These are phyloP conservation scores for Corrigiola litoralis DNA, from an alignment of 179 eudicot genomes.

Conservation along the genomic window DNA sequence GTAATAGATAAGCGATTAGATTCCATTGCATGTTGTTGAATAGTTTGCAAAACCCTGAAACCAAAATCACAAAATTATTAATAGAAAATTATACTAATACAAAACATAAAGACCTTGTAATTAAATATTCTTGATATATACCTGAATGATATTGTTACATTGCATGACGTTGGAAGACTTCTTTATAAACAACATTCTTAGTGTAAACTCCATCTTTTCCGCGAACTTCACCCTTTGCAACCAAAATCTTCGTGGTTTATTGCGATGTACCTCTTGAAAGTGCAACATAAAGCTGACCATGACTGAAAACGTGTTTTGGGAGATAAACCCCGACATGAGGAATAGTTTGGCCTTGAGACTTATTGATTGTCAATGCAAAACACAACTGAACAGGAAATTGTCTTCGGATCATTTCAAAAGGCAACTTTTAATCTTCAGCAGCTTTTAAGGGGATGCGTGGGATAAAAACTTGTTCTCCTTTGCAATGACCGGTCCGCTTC, in stretches of 20 bases:
- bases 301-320: background rate
- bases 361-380: slow-evolving; percentile 10
- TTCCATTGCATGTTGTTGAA: no score
- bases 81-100: no score
- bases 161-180: no score
- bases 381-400: background rate
- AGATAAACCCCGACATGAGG: background rate
- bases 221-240: background rate
- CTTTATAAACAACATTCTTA: background rate
- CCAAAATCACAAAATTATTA: no score
- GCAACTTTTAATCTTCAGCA: background rate
- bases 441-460: background rate
- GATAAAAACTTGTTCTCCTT: background rate
- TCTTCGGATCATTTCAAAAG: background rate
- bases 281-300: slow-evolving; percentile 3
- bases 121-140: no score
- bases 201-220: background rate
- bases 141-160: no score
- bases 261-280: background rate
- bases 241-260: background rate
- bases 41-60: no score
- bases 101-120: no score
- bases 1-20: no score
- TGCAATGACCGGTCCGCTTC: background rate
- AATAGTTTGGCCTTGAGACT: background rate